A percentile compares a stretch with the other conserved stretches of the same genome.
Conservation (phyloP, 75 land plant species). For the Pinus taeda region DNA sequence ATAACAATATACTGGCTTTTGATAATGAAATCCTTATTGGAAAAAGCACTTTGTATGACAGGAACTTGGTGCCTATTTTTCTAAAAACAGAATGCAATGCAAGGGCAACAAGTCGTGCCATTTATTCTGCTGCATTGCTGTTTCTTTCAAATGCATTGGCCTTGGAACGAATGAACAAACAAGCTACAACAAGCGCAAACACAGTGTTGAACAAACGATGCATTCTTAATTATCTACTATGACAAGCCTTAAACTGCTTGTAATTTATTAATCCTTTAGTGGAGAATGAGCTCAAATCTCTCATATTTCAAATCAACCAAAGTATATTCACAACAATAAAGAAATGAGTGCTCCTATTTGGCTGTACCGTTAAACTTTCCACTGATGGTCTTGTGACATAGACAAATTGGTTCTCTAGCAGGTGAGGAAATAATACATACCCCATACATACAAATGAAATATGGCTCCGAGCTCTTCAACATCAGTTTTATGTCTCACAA, state of each 20-base stretch:
- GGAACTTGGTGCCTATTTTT: too few species aligned
- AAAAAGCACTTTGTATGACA: too few species aligned
- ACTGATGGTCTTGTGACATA: background rate
- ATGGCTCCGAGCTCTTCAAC: constrained; percentile 87
- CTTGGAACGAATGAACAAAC: background rate
- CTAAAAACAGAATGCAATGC: too few species aligned
- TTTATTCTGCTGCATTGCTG: background rate
- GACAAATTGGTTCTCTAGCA: background rate
- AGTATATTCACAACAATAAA: background rate
- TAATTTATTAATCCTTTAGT: background rate
- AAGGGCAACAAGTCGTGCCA: too few species aligned
- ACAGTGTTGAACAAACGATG: background rate
- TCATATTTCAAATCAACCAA: background rate
- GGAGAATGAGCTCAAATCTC: background rate
- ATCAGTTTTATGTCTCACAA: constrained; percentile 93
- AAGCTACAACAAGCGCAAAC: constrained; percentile 1
- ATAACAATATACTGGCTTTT: too few species aligned
- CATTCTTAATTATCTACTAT: background rate
- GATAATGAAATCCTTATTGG: too few species aligned
- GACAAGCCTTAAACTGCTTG: background rate
- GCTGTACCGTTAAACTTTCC: background rate
- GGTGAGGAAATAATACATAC: constrained; percentile 36
- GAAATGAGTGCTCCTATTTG: background rate
- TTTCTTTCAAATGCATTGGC: background rate
- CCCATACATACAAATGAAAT: constrained; percentile 97